These are phyloP conservation scores for Termitomyces bulborhizus DNA, from an alignment of 768 basidiomycete species.

Conservation along the genomic window DNA sequence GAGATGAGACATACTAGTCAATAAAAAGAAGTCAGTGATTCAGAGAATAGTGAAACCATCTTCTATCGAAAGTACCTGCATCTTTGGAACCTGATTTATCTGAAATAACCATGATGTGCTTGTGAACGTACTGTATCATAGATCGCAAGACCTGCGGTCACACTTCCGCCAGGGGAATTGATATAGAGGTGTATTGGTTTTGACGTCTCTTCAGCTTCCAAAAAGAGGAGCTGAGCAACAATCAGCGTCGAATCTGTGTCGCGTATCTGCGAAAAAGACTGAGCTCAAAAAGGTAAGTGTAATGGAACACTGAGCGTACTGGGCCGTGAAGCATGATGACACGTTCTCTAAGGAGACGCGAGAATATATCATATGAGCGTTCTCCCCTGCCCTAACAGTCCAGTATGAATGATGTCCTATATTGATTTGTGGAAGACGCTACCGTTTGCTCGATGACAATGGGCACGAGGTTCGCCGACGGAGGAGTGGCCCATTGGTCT, in stretches of 20 bases:
- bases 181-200: constrained; percentile 97
- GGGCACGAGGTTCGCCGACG: constrained; percentile 68
- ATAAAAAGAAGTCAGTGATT: constrained; percentile 16
- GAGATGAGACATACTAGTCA: constrained; percentile 80
- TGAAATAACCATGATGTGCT: background rate
- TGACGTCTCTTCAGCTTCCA: constrained; percentile 92
- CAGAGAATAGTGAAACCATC: constrained; percentile 1
- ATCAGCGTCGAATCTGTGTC: constrained; percentile 85
- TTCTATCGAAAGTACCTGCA: constrained; percentile 47
- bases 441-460: constrained; percentile 95
- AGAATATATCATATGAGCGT: constrained; percentile 94
- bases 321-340: constrained; percentile 95
- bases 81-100: constrained; percentile 32
- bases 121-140: constrained; percentile 81
- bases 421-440: constrained; percentile 6
- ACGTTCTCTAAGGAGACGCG: constrained; percentile 84
- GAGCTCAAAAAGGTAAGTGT: background rate
- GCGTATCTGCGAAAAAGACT: constrained; percentile 52
- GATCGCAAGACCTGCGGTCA: constrained; percentile 93
- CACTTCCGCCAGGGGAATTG: constrained; percentile 94
- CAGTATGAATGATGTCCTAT: background rate
- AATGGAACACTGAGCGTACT: constrained; percentile 40
- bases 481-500: constrained; percentile 31
- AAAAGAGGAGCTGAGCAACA: constrained; percentile 89
- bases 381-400: constrained; percentile 68